Percentiles rank a stretch among this genome's conserved stretches.
Evolutionary conservation across 768 basidiomycete species (phyloP).

Genomic region (Amylocystis lapponica): DNA sequence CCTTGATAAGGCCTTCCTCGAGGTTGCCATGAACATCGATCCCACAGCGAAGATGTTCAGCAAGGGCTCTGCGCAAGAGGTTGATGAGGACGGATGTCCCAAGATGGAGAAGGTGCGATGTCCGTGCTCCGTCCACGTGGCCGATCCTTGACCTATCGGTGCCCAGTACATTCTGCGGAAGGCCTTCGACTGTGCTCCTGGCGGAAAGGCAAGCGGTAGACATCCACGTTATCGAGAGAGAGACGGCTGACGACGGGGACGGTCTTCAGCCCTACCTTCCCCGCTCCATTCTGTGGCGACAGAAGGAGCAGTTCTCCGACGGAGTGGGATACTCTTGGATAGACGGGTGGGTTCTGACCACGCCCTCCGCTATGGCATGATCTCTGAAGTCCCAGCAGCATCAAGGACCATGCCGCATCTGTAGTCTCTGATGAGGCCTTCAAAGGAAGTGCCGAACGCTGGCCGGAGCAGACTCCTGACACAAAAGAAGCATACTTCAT

Average conservation of each 20-base stretch:
- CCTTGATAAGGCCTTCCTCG: conserved; percentile 94
- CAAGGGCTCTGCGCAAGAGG: conserved; percentile 68
- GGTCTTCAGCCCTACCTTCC: conserved; percentile 82
- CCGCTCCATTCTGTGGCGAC: conserved; percentile 91
- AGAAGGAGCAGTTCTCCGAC: conserved; percentile 99
- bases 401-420: conserved; percentile 80
- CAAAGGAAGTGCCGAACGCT: conserved; percentile 65
- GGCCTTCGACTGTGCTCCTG: conserved; percentile 85
- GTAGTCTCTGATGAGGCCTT: conserved; percentile 80
- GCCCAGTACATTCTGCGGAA: conserved; percentile 88
- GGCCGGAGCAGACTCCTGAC: conserved; percentile 76
- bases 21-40: conserved; percentile 88
- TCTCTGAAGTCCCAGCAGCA: conserved; percentile 38
- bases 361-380: neutral
- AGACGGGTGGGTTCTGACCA: conserved; percentile 59
- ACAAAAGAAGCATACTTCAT: conserved; percentile 97
- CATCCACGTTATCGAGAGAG: neutral
- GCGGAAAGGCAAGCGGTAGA: conserved; percentile 51
- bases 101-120: conserved; percentile 94
- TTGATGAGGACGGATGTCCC: conserved; percentile 82
- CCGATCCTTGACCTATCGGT: conserved; percentile 12
- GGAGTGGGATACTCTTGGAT: conserved; percentile 99
- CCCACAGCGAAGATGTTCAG: conserved; percentile 84
- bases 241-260: conserved; percentile 3
- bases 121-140: neutral